phyloP scores from a whole-genome alignment of 371 early-diverging fungal species.

The Batkoa obscura region DNA sequence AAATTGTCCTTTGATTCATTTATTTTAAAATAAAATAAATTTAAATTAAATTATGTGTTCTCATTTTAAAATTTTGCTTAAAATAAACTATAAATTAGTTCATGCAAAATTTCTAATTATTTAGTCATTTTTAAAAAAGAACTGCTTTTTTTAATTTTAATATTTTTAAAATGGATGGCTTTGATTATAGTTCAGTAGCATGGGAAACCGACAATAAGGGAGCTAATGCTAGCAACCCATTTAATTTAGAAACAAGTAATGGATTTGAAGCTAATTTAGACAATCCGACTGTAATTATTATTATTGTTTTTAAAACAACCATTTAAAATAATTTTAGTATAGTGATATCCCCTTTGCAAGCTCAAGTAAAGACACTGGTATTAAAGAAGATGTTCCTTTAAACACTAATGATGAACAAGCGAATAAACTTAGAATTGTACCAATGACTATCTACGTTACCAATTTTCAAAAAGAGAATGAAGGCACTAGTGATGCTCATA shows the following conservation, averaged over 20 bases:
- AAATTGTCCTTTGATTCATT: too few relatives aligned
- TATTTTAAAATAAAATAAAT: too few relatives aligned
- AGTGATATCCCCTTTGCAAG: neutral
- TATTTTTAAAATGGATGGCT: constrained; percentile 1
- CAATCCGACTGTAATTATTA: neutral
- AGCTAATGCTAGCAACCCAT: neutral
- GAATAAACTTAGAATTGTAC: constrained; percentile 2
- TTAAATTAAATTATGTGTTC: too few relatives aligned
- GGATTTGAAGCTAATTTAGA: neutral
- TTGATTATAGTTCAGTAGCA: constrained; percentile 3
- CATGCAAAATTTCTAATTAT: too few relatives aligned
- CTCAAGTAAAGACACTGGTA: neutral
- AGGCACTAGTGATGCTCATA: constrained; percentile 47
- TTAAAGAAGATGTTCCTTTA: neutral
- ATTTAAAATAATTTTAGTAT: neutral
- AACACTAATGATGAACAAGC: neutral
- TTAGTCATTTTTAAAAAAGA: too few relatives aligned
- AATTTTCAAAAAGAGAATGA: constrained; percentile 78
- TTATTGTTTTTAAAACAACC: neutral
- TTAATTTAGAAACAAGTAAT: neutral
- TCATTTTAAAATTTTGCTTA: too few relatives aligned
- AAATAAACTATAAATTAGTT: too few relatives aligned
- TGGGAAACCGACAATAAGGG: neutral
- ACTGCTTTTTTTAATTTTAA: too few relatives aligned
- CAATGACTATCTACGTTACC: constrained; percentile 31